These are phyloP conservation scores for Alternaria metachromatica DNA, from an alignment of 2,329 filamentous ascomycete species.

Conservation along the genomic window DNA sequence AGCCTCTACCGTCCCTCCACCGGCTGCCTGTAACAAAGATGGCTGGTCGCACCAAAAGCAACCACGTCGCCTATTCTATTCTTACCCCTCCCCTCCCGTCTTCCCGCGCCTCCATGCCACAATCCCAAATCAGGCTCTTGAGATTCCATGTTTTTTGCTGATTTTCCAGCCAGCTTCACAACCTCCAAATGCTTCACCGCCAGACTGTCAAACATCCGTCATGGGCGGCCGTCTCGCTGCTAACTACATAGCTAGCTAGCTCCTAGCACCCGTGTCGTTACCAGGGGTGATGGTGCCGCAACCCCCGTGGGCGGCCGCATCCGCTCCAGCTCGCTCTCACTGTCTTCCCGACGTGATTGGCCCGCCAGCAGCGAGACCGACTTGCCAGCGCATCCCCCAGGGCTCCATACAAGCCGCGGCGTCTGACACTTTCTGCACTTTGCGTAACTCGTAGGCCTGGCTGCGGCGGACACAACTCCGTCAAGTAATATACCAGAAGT, in stretches of 20 bases:
- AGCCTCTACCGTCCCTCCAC: conserved; percentile 6
- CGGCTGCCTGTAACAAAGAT: not conserved
- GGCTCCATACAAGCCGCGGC: conserved; percentile 15
- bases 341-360: conserved; percentile 21
- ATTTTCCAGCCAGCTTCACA: not conserved
- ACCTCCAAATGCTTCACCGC: conserved; percentile 7
- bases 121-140: not conserved
- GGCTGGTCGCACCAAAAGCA: conserved; percentile 11
- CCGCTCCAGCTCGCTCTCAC: conserved; percentile 8
- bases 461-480: conserved; percentile 3
- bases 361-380: not conserved
- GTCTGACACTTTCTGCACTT: not conserved
- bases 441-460: conserved; percentile 19
- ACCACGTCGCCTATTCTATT: conserved; percentile 5
- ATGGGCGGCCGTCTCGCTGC: conserved; percentile 2
- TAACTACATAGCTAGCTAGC: not conserved
- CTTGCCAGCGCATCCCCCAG: conserved; percentile 40
- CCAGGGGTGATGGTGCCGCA: conserved; percentile 22
- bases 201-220: conserved; percentile 8
- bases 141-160: not conserved
- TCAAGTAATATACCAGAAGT: conserved; percentile 19
- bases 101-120: not conserved
- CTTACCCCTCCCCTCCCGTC: conserved; percentile 5
- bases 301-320: conserved; percentile 17
- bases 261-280: conserved; percentile 19